phyloP scores from a whole-genome alignment of 2,329 filamentous ascomycete genomes.

The Talaromyces sp. region DNA sequence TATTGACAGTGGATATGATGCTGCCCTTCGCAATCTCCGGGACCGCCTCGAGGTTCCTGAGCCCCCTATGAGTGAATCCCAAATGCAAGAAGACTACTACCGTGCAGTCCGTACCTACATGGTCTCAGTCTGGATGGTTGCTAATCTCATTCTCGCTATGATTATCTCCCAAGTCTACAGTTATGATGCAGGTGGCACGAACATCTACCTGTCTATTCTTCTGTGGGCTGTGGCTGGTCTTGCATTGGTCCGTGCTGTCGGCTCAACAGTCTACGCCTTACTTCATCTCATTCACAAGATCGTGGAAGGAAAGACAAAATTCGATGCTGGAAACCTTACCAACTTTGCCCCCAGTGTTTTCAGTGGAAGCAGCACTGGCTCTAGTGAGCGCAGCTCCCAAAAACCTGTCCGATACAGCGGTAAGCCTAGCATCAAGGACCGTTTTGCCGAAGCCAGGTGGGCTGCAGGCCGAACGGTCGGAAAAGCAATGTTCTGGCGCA shows the following conservation, averaged over 20 bases:
- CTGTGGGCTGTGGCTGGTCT: conserved; percentile 87
- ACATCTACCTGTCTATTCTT: conserved; percentile 90
- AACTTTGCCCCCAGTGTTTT: conserved; percentile 28
- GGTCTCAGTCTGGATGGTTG: conserved; percentile 91
- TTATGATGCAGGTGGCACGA: conserved; percentile 70
- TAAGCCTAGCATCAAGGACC: conserved; percentile 39
- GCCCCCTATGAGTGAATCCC: conserved; percentile 66
- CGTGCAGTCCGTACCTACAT: conserved; percentile 96
- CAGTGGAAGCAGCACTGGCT: conserved; percentile 24
- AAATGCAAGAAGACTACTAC: conserved; percentile 98
- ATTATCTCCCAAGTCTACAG: conserved; percentile 84
- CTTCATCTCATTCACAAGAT: conserved; percentile 82
- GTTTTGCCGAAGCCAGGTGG: conserved; percentile 40
- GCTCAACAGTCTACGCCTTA: conserved; percentile 77
- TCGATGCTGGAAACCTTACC: conserved; percentile 41
- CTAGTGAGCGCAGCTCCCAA: conserved; percentile 19
- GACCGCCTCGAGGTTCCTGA: conserved; percentile 82
- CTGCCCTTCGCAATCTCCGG: conserved; percentile 91
- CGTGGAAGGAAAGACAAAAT: conserved; percentile 80
- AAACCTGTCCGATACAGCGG: conserved; percentile 34
- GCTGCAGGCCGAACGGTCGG: conserved; percentile 32
- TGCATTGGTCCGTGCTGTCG: conserved; percentile 84
- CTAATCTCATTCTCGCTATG: conserved; percentile 93
- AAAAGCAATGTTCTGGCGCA: conserved; percentile 46
- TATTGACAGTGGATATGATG: conserved; percentile 96